A percentile compares a stretch with the other conserved stretches of the same genome.
phyloP scores from a whole-genome alignment of 768 basidiomycete species.

The Psilocybe azurescens region DNA sequence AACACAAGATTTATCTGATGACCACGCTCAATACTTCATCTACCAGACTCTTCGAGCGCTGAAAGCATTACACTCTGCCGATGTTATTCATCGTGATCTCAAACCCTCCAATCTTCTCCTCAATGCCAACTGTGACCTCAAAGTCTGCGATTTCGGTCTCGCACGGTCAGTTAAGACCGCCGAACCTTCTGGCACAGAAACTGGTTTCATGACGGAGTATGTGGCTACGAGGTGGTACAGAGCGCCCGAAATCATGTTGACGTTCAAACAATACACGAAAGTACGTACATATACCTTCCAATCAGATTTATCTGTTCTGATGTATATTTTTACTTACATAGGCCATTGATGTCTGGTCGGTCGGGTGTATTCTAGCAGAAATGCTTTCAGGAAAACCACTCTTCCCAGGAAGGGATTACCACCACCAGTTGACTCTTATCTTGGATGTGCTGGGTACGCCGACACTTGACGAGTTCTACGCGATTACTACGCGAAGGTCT shows the following conservation, averaged over 20 bases:
- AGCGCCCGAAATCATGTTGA: constrained; percentile 99
- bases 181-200: constrained; percentile 83
- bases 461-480: constrained; percentile 96
- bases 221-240: constrained; percentile 99
- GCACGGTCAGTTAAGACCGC: constrained; percentile 90
- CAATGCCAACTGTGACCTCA: constrained; percentile 96
- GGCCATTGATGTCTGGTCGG: constrained; percentile 91
- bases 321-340: constrained; percentile 27
- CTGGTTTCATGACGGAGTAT: constrained; percentile 95
- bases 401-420: constrained; percentile 96
- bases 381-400: constrained; percentile 97
- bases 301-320: constrained; percentile 9
- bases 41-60: constrained; percentile 95
- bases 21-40: constrained; percentile 94
- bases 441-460: constrained; percentile 97
- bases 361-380: constrained; percentile 90
- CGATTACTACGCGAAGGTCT: constrained; percentile 90
- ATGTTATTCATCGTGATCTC: constrained; percentile 95
- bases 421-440: constrained; percentile 95
- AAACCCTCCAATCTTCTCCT: constrained; percentile 98
- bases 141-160: constrained; percentile 95
- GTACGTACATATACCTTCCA: constrained; percentile 39
- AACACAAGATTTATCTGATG: constrained; percentile 93
- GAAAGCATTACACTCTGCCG: constrained; percentile 95
- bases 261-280: constrained; percentile 98